These are phyloP conservation scores for Aspergillus campestris DNA, from an alignment of 495 filamentous ascomycete species.

Conservation along the genomic window DNA sequence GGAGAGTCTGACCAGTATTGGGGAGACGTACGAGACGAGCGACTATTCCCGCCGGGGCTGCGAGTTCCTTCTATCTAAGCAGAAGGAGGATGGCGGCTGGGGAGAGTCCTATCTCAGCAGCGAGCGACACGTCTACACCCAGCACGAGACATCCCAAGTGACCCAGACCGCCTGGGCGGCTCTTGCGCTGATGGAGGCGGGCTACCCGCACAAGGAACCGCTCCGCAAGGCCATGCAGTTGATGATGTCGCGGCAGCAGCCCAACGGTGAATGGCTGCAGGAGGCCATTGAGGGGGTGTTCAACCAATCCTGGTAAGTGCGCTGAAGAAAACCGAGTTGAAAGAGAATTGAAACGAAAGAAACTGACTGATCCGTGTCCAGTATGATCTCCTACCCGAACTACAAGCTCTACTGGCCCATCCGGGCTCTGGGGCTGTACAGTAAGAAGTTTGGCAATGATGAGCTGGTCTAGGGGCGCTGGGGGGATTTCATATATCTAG, in stretches of 20 bases:
- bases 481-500: too few relatives aligned
- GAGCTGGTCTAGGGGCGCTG: slow-evolving; percentile 25
- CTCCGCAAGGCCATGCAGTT: slow-evolving; percentile 69
- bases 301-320: slow-evolving; percentile 83
- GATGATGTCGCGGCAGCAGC: slow-evolving; percentile 75
- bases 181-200: slow-evolving; percentile 75
- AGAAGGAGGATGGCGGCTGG: slow-evolving; percentile 88
- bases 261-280: slow-evolving; percentile 89
- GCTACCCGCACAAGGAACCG: slow-evolving; percentile 66
- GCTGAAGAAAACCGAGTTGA: slow-evolving; percentile 44
- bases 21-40: slow-evolving; percentile 73
- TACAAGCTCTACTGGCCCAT: slow-evolving; percentile 97
- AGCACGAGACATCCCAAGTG: slow-evolving; percentile 65
- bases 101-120: slow-evolving; percentile 86
- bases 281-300: slow-evolving; percentile 97
- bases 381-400: slow-evolving; percentile 98
- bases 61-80: slow-evolving; percentile 74
- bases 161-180: slow-evolving; percentile 90
- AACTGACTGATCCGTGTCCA: slow-evolving; percentile 61
- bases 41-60: slow-evolving; percentile 63
- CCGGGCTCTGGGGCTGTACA: slow-evolving; percentile 86
- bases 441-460: slow-evolving; percentile 62
- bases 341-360: slow-evolving; percentile 63
- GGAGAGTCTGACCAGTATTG: slow-evolving; percentile 71
- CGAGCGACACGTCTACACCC: slow-evolving; percentile 49